Evolutionary conservation across 2,329 filamentous ascomycete species (phyloP).

Genomic region (Aplosporella prunicola): DNA sequence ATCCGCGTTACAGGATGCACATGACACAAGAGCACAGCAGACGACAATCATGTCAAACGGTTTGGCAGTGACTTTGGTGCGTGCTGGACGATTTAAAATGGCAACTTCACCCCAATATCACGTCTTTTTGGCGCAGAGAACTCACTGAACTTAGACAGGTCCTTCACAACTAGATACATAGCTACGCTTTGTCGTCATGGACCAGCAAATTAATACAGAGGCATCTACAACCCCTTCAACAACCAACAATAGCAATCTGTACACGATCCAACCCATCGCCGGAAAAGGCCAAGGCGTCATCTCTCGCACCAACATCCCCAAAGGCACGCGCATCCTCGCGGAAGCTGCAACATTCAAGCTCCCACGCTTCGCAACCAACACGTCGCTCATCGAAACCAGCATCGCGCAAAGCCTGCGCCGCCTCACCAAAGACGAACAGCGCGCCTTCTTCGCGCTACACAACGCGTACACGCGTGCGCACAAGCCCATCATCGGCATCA

Average conservation of each 20-base stretch:
- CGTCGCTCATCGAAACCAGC: constrained; percentile 13
- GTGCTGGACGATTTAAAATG: too few species aligned
- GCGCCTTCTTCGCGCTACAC: constrained; percentile 22
- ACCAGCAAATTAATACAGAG: too few species aligned
- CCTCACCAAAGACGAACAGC: constrained; percentile 17
- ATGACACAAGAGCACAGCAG: too few species aligned
- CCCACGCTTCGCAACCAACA: constrained; percentile 14
- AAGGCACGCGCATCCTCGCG: constrained; percentile 31
- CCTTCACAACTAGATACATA: too few species aligned
- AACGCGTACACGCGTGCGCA: constrained; percentile 20
- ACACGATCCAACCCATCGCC: neutral
- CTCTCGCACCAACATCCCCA: constrained; percentile 27
- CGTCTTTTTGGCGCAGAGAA: too few species aligned
- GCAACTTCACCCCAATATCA: too few species aligned
- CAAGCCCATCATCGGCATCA: constrained; percentile 23
- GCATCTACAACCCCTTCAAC: too few species aligned
- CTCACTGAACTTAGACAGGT: too few species aligned
- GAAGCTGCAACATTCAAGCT: constrained; percentile 31
- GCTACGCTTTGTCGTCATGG: too few species aligned
- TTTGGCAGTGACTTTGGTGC: too few species aligned
- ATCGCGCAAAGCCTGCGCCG: constrained; percentile 17
- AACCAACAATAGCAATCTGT: neutral
- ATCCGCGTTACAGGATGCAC: too few species aligned
- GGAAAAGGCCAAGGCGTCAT: constrained; percentile 35
- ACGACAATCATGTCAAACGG: too few species aligned